Evolutionary conservation across 768 basidiomycete genomes (phyloP).

Genomic region (Erythrobasidium yunnanense): DNA sequence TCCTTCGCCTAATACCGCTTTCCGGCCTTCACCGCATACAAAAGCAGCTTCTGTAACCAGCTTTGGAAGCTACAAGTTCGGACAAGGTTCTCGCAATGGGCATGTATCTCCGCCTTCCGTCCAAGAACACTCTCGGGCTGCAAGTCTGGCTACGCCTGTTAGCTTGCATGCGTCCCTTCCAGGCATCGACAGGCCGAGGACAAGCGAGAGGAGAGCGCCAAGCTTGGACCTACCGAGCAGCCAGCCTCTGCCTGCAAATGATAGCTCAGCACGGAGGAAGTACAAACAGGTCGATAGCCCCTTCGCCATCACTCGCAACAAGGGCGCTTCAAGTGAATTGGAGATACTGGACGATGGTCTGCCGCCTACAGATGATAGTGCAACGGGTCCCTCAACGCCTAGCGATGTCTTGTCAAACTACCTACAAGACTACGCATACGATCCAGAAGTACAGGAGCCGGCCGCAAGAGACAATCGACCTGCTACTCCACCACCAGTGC

Average conservation of each 20-base stretch:
- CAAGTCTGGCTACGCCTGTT: neutral
- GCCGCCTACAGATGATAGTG: neutral
- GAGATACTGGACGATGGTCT: conserved; percentile 2
- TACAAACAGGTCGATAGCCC: neutral
- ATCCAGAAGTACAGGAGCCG: too few species aligned
- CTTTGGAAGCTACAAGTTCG: conserved; percentile 10
- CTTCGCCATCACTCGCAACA: neutral
- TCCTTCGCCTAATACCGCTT: conserved; percentile 1
- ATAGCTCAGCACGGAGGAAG: neutral
- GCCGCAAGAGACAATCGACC: too few species aligned
- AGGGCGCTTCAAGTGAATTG: conserved; percentile 10
- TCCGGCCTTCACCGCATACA: neutral
- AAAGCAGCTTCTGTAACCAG: neutral
- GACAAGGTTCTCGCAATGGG: neutral
- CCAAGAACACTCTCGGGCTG: neutral
- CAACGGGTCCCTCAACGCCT: neutral
- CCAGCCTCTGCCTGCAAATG: neutral
- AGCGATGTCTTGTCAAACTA: neutral
- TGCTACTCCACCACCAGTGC: conserved; percentile 5
- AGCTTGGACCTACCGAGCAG: neutral
- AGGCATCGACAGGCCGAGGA: neutral
- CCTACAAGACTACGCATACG: too few species aligned
- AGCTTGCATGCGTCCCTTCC: neutral
- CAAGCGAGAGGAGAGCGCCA: neutral
- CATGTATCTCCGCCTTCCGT: neutral